A percentile compares a stretch with the other conserved stretches of the same genome.
phyloP scores from a whole-genome alignment of 371 early-diverging fungal genomes.

The Syncephalastrum monosporum region DNA sequence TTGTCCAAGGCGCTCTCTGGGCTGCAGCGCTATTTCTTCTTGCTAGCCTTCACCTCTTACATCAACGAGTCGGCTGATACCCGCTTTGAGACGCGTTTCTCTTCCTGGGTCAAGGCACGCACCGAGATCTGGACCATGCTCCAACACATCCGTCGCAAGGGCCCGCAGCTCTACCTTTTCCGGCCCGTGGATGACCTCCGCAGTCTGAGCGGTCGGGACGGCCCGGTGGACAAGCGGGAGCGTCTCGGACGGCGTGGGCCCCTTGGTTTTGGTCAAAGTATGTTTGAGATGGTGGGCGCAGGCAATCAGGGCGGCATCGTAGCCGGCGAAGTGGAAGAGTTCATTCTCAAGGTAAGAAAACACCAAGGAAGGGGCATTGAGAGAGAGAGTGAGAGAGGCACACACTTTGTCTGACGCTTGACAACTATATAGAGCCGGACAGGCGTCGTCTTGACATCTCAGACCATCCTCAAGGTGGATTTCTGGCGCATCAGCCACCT shows the following conservation, averaged over 20 bases:
- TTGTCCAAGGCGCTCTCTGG: conserved; percentile 50
- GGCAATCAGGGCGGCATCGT: conserved; percentile 30
- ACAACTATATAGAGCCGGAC: conserved; percentile 44
- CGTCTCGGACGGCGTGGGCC: conserved; percentile 6
- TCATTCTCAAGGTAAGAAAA: conserved; percentile 56
- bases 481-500: conserved; percentile 53
- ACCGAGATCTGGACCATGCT: conserved; percentile 66
- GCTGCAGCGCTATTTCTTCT: conserved; percentile 66
- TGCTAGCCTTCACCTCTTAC: conserved; percentile 63
- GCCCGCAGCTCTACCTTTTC: conserved; percentile 57
- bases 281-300: conserved; percentile 53
- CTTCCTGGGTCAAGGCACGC: conserved; percentile 54
- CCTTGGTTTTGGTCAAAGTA: conserved; percentile 26
- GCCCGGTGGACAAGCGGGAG: background rate
- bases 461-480: conserved; percentile 75
- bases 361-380: background rate
- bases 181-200: conserved; percentile 69
- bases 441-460: conserved; percentile 64
- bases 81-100: conserved; percentile 47
- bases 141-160: conserved; percentile 49
- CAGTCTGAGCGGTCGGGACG: conserved; percentile 20
- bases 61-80: conserved; percentile 48
- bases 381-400: no score
- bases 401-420: background rate
- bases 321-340: conserved; percentile 57